A percentile compares a stretch with the other conserved stretches of the same genome.
Conservation (phyloP, 257 asterid species). For the Nicotiana undulata region DNA sequence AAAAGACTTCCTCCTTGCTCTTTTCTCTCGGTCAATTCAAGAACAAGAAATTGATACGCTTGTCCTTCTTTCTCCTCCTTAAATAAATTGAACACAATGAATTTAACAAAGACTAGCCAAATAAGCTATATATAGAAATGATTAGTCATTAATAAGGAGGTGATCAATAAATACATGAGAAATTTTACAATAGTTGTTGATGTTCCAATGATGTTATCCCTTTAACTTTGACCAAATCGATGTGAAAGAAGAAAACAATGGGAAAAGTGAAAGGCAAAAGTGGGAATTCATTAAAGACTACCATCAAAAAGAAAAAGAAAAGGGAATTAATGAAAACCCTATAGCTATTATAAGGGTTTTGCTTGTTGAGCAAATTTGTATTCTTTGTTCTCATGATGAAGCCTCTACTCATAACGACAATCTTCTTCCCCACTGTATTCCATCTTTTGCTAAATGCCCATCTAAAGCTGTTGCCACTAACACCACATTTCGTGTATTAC, state of each 20-base stretch:
- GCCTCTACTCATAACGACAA: conserved; percentile 4
- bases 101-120: neutral
- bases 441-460: neutral
- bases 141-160: neutral
- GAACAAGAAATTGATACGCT: too few relatives aligned
- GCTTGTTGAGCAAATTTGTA: conserved; percentile 6
- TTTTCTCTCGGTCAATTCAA: too few relatives aligned
- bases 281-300: neutral
- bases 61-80: too few relatives aligned
- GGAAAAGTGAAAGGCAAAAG: conserved; percentile 7
- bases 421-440: conserved; percentile 10
- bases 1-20: too few relatives aligned
- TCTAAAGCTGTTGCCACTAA: conserved; percentile 3
- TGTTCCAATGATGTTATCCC: neutral
- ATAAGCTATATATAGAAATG: neutral
- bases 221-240: conserved; percentile 1
- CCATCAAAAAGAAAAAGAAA: neutral
- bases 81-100: neutral
- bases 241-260: conserved; percentile 7
- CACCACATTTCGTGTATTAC: neutral
- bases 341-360: neutral
- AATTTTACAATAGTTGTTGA: neutral
- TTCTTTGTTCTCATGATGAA: conserved; percentile 6
- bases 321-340: neutral
- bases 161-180: neutral